Percentiles rank a stretch among this genome's conserved stretches.
phyloP scores from a whole-genome alignment of 2,329 filamentous ascomycete species.

The Macrophomina pseudophaseolina region DNA sequence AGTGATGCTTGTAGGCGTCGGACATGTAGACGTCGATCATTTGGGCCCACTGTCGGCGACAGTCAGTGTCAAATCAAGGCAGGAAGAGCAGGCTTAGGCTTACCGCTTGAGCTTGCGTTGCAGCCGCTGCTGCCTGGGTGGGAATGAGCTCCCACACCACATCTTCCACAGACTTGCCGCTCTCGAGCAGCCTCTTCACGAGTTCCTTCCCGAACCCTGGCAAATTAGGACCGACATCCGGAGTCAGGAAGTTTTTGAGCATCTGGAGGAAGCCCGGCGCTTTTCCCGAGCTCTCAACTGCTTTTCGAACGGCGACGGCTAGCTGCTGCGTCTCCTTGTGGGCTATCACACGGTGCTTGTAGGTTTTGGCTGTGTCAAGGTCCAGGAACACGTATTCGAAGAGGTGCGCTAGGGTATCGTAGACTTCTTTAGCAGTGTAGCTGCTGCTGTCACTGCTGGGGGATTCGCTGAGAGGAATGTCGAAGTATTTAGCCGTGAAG shows the following conservation, averaged over 20 bases:
- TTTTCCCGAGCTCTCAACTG: constrained; percentile 8
- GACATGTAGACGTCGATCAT: constrained; percentile 29
- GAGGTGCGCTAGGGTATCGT: constrained; percentile 34
- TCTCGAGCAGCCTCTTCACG: constrained; percentile 26
- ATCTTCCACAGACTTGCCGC: constrained; percentile 28
- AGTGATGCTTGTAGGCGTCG: constrained; percentile 27
- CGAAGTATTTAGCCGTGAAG: constrained; percentile 37
- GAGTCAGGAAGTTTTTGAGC: constrained; percentile 21
- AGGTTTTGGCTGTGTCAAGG: constrained; percentile 34
- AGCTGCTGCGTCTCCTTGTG: constrained; percentile 18
- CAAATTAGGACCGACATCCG: constrained; percentile 11
- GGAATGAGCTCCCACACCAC: constrained; percentile 26
- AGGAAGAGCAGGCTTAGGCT: neutral
- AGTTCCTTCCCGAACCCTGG: constrained; percentile 17
- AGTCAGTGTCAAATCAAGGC: constrained; percentile 1
- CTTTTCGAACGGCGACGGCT: constrained; percentile 17
- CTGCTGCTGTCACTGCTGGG: constrained; percentile 30
- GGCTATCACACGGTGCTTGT: constrained; percentile 29
- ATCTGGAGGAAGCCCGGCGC: constrained; percentile 4
- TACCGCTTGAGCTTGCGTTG: constrained; percentile 27
- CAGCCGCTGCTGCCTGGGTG: constrained; percentile 19
- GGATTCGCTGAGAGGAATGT: constrained; percentile 34
- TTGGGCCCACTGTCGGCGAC: constrained; percentile 19
- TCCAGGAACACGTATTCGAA: constrained; percentile 40
- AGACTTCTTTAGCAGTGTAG: constrained; percentile 35